A percentile compares a stretch with the other conserved stretches of the same genome.
phyloP scores from a whole-genome alignment of 2,329 filamentous ascomycete genomes.

The Chaetomium globosum region DNA sequence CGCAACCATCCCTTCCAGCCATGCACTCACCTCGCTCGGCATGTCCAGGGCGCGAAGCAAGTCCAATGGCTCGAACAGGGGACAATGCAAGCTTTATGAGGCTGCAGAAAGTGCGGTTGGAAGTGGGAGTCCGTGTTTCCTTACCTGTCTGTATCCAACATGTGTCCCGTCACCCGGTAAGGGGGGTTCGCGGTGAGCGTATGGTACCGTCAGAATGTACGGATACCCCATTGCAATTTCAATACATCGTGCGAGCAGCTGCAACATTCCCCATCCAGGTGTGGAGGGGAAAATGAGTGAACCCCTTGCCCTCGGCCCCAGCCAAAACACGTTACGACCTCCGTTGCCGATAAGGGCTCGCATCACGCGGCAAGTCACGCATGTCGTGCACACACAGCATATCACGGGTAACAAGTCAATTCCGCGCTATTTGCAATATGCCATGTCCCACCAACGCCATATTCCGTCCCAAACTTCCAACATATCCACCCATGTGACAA shows the following conservation, averaged over 20 bases:
- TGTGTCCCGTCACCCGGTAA: background rate
- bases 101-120: no score
- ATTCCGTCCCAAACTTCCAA: background rate
- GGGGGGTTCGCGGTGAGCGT: background rate
- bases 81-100: background rate
- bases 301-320: background rate
- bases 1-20: background rate
- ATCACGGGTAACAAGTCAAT: background rate
- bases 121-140: no score
- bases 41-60: background rate
- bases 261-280: background rate
- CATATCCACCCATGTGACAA: constrained; percentile 14
- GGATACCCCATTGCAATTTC: background rate
- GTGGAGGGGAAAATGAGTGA: background rate
- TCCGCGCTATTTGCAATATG: constrained; percentile 5
- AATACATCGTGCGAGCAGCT: background rate
- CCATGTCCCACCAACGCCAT: constrained; percentile 19
- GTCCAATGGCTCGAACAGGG: background rate
- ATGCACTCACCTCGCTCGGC: background rate
- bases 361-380: background rate
- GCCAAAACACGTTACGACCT: background rate
- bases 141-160: background rate
- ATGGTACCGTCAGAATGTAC: background rate
- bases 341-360: background rate
- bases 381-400: background rate